Evolutionary conservation across 78 protist species (phyloP), one percentile per base, ranked within the genome.

Genomic region (Cavenderia fasciculata): DNA sequence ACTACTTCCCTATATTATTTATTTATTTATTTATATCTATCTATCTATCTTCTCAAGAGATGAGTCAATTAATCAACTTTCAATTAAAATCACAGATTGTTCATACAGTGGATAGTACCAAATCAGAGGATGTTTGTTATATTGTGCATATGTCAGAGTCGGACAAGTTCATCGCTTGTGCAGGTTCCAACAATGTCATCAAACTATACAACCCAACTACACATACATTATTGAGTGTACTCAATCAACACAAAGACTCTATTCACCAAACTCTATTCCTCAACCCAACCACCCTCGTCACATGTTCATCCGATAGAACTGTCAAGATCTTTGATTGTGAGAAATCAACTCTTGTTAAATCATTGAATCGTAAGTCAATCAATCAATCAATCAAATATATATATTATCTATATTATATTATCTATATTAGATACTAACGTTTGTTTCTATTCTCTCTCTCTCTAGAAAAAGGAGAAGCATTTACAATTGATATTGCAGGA

Each of bases 241-340:
- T 79, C 12, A 52, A 59, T 3, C 78, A 77, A 40, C 89, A 79
- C 40, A 52, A 33, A n/a, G 89, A 79, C 41, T 41, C 68, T 21
- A 79, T 79, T 41, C 65, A 79, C 25, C 59, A 79, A 43, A 54
- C 59, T 18, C 51, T 11, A 41, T 68, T 68, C 56, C 25, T 46
- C 2, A 62, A 62, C 12, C 49, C 65, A 29, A 46, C 74, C 31
- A 65, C 63, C 14, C 31, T 79, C 5, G 36, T 79, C 12, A 46
- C 89, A 40, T 79, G 89, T 56, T 79, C 89, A 79, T 65, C 76
- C 12, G 89, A 79, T 43, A 25, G 54, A 12, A 21, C 89, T 21
- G 43, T 79, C 11, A 79, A 57, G 52, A 68, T 79, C 3, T 79
- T 63, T 56, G 52, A 79, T 66, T 31, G 40, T 23, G 46, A 79